Evolutionary conservation across 2,329 filamentous ascomycete genomes (phyloP), one percentile per base, ranked within the genome.

Genomic region (Claviceps sp.): DNA sequence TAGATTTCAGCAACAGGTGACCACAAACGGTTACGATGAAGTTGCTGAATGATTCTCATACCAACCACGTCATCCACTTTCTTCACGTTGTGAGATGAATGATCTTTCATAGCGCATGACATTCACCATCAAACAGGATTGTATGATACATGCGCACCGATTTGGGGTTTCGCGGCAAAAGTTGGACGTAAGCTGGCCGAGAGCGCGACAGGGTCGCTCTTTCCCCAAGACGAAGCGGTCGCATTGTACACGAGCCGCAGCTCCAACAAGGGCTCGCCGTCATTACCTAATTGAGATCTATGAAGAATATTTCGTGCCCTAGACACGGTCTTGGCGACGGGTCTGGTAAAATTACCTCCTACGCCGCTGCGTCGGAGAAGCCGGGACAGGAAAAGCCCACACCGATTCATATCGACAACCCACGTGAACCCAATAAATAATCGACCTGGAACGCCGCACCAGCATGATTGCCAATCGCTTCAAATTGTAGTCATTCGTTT

Each of bases 21-120:
- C 11, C 30, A 13, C 38, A 18, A 24, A 50, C n/a, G 14, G 18
- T 13, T 16, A 16, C 16, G 22, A 26, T 1, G 9, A 9, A 24
- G 13, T 4, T 14, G 34, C 14, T 11, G 0, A 14, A 45, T 18
- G 34, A 37, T 45, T 45, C 14, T 37, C 50, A 44, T 51, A 51
- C 50, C 50, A 41, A 30, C 37, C 46, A 49, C 30, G 16, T 37
- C 51, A 49, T 52, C 46, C 37, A 52, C 38, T 11, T 44, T 49
- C 18, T 51, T 51, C 20, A 34, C 20, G 22, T 7, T 20, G 6
- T 13, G 6, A 22, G 45, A 2, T 5, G 37, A 3, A 26, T 2
- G 5, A 22, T 47, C 13, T 37, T 51, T 47, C 50, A 51, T 47
- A 20, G 38, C 18, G 37, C 37, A 30, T 22, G n/a, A 13, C 16